Conservation (phyloP, 1,284 basidiomycete genomes). For the Vanrija humicola region DNA sequence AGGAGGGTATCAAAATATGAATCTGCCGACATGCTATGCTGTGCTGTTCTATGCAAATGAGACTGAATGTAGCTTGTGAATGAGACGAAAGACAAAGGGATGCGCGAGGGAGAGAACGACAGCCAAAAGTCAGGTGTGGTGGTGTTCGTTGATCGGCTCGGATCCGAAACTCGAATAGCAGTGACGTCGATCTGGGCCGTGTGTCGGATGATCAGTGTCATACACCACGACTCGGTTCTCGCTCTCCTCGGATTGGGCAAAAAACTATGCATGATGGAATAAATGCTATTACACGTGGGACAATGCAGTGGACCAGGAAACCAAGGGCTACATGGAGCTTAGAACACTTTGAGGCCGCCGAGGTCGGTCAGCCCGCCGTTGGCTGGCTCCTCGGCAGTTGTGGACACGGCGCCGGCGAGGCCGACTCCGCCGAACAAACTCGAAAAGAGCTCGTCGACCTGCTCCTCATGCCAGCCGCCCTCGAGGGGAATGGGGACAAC, state of each 20-base stretch:
- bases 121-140: neutral
- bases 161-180: neutral
- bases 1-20: slow-evolving; percentile 12
- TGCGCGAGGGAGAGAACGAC: neutral
- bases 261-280: neutral
- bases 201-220: too few species aligned
- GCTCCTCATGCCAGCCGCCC: slow-evolving; percentile 80
- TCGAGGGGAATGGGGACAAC: slow-evolving; percentile 75
- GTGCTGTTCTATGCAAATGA: neutral
- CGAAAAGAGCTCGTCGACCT: slow-evolving; percentile 85
- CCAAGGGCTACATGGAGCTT: neutral
- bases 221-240: neutral
- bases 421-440: slow-evolving; percentile 64
- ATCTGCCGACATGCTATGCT: slow-evolving; percentile 10
- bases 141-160: neutral
- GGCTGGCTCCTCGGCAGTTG: neutral
- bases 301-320: too few species aligned
- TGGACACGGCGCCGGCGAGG: slow-evolving; percentile 6
- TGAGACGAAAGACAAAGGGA: neutral
- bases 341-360: slow-evolving; percentile 16
- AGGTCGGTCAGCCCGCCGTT: slow-evolving; percentile 5
- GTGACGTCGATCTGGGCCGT: too few species aligned
- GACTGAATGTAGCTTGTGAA: neutral
- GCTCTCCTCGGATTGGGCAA: too few species aligned
- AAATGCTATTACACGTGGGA: neutral